Conservation (phyloP, 2,329 filamentous ascomycete species). For the Aureobasidium sp. region DNA sequence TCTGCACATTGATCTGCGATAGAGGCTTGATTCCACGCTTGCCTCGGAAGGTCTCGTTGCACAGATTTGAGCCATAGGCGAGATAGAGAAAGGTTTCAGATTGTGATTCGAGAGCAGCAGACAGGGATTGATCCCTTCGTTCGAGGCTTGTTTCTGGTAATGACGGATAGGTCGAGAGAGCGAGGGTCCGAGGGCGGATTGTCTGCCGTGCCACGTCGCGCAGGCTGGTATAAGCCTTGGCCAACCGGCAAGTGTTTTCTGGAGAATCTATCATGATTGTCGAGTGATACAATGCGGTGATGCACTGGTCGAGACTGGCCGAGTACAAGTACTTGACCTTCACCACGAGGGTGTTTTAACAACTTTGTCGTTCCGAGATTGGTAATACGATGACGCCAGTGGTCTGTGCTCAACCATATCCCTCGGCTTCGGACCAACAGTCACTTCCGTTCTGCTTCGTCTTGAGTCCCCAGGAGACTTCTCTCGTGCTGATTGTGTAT, state of each 20-base stretch:
- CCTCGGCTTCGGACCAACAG: not conserved
- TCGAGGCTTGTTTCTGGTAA: conserved; percentile 3
- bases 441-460: not conserved
- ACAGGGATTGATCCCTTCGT: conserved; percentile 6
- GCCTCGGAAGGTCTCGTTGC: conserved; percentile 70
- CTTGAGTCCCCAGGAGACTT: not conserved
- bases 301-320: not conserved
- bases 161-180: not conserved
- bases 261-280: not conserved
- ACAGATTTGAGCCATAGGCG: conserved; percentile 89
- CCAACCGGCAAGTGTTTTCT: conserved; percentile 6
- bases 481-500: not conserved
- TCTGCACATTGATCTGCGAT: conserved; percentile 72
- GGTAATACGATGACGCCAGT: not conserved
- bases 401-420: not conserved
- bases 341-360: conserved; percentile 2
- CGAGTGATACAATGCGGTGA: not conserved
- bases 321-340: not conserved
- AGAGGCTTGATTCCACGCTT: conserved; percentile 72
- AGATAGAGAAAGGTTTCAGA: conserved; percentile 30
- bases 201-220: not conserved
- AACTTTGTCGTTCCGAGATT: conserved; percentile 3
- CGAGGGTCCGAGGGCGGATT: not conserved
- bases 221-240: not conserved
- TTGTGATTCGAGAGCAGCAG: conserved; percentile 1